These are phyloP conservation scores for Galeopsis tetrahit DNA, from an alignment of 257 asterid species.

Conservation along the genomic window DNA sequence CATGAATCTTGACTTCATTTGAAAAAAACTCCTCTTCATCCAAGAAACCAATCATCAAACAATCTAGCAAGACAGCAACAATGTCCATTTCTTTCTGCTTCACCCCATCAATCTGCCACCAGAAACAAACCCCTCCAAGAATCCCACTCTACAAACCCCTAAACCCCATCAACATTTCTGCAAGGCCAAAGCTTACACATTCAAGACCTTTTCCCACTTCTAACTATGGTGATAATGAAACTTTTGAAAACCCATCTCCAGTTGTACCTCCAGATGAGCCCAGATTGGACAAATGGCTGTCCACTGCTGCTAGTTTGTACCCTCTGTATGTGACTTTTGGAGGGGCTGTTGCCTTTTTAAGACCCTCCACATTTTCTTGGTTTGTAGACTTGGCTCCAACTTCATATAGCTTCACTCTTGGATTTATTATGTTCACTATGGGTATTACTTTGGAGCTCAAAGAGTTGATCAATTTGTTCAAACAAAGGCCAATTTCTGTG, in stretches of 20 bases:
- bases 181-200: slow-evolving; percentile 28
- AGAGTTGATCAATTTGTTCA: slow-evolving; percentile 67
- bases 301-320: slow-evolving; percentile 74
- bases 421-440: slow-evolving; percentile 87
- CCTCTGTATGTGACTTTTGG: slow-evolving; percentile 88
- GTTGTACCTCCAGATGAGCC: slow-evolving; percentile 47
- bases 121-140: slow-evolving; percentile 33
- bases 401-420: slow-evolving; percentile 78
- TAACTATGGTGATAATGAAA: slow-evolving; percentile 30
- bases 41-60: neutral
- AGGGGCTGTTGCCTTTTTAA: slow-evolving; percentile 64
- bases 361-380: slow-evolving; percentile 79
- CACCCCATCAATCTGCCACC: slow-evolving; percentile 40
- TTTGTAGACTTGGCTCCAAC: slow-evolving; percentile 69
- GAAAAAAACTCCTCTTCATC: neutral
- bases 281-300: slow-evolving; percentile 65
- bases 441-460: slow-evolving; percentile 86
- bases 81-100: slow-evolving; percentile 64
- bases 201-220: slow-evolving; percentile 27
- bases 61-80: neutral
- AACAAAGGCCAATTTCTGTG: slow-evolving; percentile 65
- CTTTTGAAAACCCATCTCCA: slow-evolving; percentile 33
- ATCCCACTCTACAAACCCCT: slow-evolving; percentile 40
- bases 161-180: slow-evolving; percentile 35
- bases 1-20: neutral